Evolutionary conservation across 768 basidiomycete genomes (phyloP).

Genomic region (Lanmaoa pseudosensibilis): DNA sequence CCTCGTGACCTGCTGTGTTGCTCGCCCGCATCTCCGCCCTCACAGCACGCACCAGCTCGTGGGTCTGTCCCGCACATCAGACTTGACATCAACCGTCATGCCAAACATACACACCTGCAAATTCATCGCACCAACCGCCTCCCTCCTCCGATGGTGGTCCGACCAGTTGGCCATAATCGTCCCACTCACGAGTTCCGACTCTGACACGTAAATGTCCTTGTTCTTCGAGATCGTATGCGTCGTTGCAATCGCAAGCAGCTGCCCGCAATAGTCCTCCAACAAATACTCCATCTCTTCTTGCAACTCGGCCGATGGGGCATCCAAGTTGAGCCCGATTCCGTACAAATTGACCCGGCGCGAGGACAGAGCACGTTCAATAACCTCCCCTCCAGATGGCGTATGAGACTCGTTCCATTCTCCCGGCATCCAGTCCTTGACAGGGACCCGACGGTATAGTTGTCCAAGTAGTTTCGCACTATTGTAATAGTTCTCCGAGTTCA

Average conservation of each 20-base stretch:
- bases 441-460: constrained; percentile 45
- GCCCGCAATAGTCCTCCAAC: constrained; percentile 37
- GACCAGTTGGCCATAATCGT: constrained; percentile 46
- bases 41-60: constrained; percentile 39
- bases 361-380: constrained; percentile 27
- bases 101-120: constrained; percentile 36
- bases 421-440: constrained; percentile 35
- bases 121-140: constrained; percentile 44
- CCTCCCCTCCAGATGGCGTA: constrained; percentile 29
- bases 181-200: constrained; percentile 45
- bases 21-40: constrained; percentile 32
- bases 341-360: constrained; percentile 20
- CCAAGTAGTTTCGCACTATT: constrained; percentile 45
- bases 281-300: constrained; percentile 39
- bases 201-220: constrained; percentile 36
- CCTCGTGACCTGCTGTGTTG: constrained; percentile 10
- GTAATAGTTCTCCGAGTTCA: constrained; percentile 34
- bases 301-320: constrained; percentile 25
- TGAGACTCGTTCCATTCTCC: constrained; percentile 14
- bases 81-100: background rate
- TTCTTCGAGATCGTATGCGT: constrained; percentile 39
- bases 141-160: constrained; percentile 42
- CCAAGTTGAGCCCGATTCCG: constrained; percentile 35
- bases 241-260: constrained; percentile 36
- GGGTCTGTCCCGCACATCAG: constrained; percentile 34